Evolutionary conservation across 805 yeast species (phyloP).

Genomic region (Zygoascus bituminiphila): DNA sequence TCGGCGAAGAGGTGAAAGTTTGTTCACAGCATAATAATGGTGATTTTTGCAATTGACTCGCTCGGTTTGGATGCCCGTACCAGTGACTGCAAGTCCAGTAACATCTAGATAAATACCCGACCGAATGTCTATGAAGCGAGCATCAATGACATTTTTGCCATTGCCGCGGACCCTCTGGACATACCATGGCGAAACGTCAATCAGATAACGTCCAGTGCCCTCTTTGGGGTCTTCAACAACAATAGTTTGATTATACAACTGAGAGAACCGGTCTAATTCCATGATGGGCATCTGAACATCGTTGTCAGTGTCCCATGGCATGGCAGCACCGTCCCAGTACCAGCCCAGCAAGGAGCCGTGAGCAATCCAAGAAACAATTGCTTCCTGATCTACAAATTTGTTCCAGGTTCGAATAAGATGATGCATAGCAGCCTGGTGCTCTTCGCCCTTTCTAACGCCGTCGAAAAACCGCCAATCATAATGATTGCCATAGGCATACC

Average conservation of each 20-base stretch:
- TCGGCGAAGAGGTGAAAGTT: conserved; percentile 44
- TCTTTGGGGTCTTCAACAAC: conserved; percentile 38
- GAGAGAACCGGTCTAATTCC: conserved; percentile 40
- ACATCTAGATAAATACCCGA: conserved; percentile 55
- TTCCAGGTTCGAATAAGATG: conserved; percentile 40
- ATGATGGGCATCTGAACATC: conserved; percentile 45
- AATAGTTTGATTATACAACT: conserved; percentile 39
- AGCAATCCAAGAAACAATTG: conserved; percentile 40
- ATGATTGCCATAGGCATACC: conserved; percentile 24
- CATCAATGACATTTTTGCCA: conserved; percentile 43
- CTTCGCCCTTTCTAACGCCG: conserved; percentile 30
- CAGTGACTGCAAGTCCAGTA: conserved; percentile 37
- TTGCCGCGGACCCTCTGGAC: conserved; percentile 40
- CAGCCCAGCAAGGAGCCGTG: conserved; percentile 44
- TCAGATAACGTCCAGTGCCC: conserved; percentile 37
- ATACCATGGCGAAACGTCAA: conserved; percentile 44
- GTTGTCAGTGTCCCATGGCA: conserved; percentile 47
- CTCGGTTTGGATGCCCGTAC: conserved; percentile 10
- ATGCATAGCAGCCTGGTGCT: conserved; percentile 40
- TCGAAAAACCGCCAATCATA: conserved; percentile 67
- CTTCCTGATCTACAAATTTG: conserved; percentile 36
- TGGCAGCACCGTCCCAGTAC: conserved; percentile 41
- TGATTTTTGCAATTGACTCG: conserved; percentile 43
- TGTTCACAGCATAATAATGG: conserved; percentile 45
- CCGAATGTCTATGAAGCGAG: conserved; percentile 52